Conservation (phyloP, 2,329 filamentous ascomycete species). For the Penicillium sp. region DNA sequence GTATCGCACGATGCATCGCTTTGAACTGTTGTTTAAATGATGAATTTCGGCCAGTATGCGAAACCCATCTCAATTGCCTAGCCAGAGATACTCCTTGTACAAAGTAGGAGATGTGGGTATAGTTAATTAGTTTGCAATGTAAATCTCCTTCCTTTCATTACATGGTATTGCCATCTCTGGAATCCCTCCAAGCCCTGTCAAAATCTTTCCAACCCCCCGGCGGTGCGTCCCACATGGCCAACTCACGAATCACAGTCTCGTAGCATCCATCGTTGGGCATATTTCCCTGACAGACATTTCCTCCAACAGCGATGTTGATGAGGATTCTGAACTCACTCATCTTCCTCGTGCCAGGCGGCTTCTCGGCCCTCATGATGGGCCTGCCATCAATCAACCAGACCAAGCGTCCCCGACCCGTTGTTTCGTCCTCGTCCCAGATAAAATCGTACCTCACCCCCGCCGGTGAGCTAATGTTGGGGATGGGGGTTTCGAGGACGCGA, state of each 20-base stretch:
- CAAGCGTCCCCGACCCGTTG: conserved; percentile 20
- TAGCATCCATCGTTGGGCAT: conserved; percentile 25
- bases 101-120: background rate
- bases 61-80: too few species aligned
- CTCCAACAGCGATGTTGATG: conserved; percentile 27
- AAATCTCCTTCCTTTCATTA: conserved; percentile 11
- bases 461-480: conserved; percentile 23
- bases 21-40: too few species aligned
- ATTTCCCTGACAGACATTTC: conserved; percentile 26
- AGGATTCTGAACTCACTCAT: conserved; percentile 28
- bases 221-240: conserved; percentile 27
- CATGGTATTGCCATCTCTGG: conserved; percentile 26
- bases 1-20: too few species aligned
- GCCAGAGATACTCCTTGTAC: background rate
- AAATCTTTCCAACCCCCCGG: conserved; percentile 23
- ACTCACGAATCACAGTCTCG: conserved; percentile 24
- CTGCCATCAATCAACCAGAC: conserved; percentile 26
- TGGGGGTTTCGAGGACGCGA: conserved; percentile 24
- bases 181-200: conserved; percentile 18
- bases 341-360: conserved; percentile 25
- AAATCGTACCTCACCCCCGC: conserved; percentile 23
- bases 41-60: too few species aligned
- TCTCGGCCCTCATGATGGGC: conserved; percentile 26
- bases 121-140: background rate
- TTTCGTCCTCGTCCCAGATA: conserved; percentile 26